Evolutionary conservation across 306 rosid species (phyloP), one percentile per base, ranked within the genome.

Genomic region (Pyrus pyrifolia): DNA sequence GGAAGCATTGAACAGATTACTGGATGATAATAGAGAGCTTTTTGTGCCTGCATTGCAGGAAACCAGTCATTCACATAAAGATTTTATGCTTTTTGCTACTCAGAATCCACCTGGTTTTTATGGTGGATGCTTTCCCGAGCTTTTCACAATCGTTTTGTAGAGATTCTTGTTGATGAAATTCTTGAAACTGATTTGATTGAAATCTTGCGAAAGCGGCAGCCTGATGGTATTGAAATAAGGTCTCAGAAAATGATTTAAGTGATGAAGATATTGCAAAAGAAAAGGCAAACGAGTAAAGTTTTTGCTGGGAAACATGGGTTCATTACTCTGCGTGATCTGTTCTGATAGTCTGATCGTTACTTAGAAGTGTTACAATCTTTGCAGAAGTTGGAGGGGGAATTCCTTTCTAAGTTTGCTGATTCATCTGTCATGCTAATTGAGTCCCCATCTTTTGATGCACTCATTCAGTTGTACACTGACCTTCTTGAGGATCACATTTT

Each of bases 71-170:
- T 95, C 98, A 35, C 88, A 95, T 88, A 88, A 88, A 60, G 70
- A 92, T 73, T 95, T 95, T 67, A 92, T 95, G 98, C 97, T 95
- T 77, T 95, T 95, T 82, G 98, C 96, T 13, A 95, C 98, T 66
- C 98, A 95, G 83, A 95, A 95, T 85, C 98, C 98, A 8, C 98
- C 98, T 60, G 88, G 91, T 77, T 73, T 85, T 46, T 95, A 95
- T 84, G 96, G 91, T 71, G 98, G 98, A 89, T 92, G 88, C 90
- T 95, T 79, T 95, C 98, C 66, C 88, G 97, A 35, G 98, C 98
- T 42, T 92, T 95, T 75, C 96, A 96, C 42, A 95, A 92, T 72
- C 98, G 96, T 67, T 95, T 95, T 82, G 84, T 95, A 8, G 98
- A 95, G 87, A 84, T 95, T 83, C 96, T 90, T 79, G 97, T 95